These are phyloP conservation scores for Phytophthora niederhauseri DNA, from an alignment of 352 stramenopile genomes.

Conservation along the genomic window DNA sequence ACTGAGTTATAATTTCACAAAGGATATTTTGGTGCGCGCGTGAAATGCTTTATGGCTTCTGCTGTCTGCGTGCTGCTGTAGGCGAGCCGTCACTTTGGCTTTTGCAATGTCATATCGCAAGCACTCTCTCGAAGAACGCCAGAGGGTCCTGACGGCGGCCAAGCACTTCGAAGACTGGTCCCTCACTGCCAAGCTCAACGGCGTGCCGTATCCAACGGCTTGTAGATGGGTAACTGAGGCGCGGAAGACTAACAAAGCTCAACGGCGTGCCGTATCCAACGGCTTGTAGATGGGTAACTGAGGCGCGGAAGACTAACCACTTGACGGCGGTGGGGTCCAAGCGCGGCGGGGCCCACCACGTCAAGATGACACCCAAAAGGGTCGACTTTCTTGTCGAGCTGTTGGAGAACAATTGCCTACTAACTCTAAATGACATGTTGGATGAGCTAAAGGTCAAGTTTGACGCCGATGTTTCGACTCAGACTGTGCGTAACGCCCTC, in stretches of 20 bases:
- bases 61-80: too few species aligned
- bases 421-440: neutral
- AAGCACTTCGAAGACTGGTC: neutral
- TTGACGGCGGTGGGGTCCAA: neutral
- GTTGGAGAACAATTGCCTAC: neutral
- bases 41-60: neutral
- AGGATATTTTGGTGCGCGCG: neutral
- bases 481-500: neutral
- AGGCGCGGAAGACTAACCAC: neutral
- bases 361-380: neutral
- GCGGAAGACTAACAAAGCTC: neutral
- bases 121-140: neutral
- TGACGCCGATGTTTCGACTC: neutral
- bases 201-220: neutral
- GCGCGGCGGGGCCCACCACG: too few species aligned
- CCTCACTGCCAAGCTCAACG: neutral
- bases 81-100: neutral
- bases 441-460: neutral
- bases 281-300: neutral
- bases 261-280: neutral
- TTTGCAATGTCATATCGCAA: neutral
- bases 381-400: neutral
- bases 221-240: neutral
- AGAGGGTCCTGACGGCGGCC: neutral
- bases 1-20: neutral